Conservation (phyloP, 2,329 filamentous ascomycete genomes). For the Pseudodiploospora longispora region DNA sequence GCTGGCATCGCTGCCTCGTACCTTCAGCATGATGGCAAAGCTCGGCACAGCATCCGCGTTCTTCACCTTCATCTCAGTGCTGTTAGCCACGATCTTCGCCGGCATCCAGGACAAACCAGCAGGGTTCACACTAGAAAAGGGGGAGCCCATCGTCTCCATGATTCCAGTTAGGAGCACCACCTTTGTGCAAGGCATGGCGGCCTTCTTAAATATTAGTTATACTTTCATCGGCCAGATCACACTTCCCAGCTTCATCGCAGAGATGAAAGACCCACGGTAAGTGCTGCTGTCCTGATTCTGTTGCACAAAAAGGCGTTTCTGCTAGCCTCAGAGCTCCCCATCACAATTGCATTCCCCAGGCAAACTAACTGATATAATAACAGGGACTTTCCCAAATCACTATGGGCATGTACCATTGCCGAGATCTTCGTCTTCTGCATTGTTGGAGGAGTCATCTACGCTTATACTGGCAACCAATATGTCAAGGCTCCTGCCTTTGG, state of each 20-base stretch:
- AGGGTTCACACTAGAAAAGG: conserved; percentile 49
- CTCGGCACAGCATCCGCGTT: conserved; percentile 71
- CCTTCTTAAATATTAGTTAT: conserved; percentile 92
- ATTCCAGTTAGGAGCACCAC: conserved; percentile 63
- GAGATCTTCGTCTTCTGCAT: conserved; percentile 81
- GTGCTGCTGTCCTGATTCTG: conserved; percentile 2
- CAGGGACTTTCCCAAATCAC: conserved; percentile 83
- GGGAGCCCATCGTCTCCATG: conserved; percentile 59
- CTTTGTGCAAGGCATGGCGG: conserved; percentile 75
- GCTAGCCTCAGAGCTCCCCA: background rate
- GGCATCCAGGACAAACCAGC: conserved; percentile 68
- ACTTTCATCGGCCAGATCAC: conserved; percentile 96
- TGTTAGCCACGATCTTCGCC: conserved; percentile 76
- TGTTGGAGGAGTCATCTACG: conserved; percentile 74
- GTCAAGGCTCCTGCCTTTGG: conserved; percentile 83
- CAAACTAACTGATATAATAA: conserved; percentile 28
- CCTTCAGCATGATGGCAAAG: conserved; percentile 72
- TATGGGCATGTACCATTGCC: conserved; percentile 83
- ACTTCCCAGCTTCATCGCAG: conserved; percentile 86
- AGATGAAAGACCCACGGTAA: conserved; percentile 64
- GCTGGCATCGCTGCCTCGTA: conserved; percentile 73
- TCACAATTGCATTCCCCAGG: background rate
- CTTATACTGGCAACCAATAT: conserved; percentile 84
- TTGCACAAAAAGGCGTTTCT: background rate
- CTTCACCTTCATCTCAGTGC: conserved; percentile 84